Evolutionary conservation across 2,329 filamentous ascomycete genomes (phyloP), one percentile per base, ranked within the genome.

Genomic region (Alternaria sp.): DNA sequence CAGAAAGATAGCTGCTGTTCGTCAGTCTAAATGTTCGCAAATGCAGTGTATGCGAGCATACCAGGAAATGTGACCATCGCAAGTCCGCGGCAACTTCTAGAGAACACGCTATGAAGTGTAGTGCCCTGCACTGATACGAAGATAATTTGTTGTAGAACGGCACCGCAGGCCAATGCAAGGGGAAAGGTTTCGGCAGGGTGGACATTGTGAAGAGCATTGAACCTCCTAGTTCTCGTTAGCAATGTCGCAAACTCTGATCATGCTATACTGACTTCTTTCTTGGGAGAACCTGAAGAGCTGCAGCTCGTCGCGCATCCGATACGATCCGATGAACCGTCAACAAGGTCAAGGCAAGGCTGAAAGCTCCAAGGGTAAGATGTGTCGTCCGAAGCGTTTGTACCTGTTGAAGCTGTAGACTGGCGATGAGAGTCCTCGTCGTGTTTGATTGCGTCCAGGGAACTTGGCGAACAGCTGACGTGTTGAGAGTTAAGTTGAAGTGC

Each of bases 1-100:
- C 56, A 92, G 84, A 71, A 92, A 91, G 37, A 91, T 83, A 8
- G 87, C 90, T 91, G 60, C 6, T 33, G 15, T 18, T 21, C 15
- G 64, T 79, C 18, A 79, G 75, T 28, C 15, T n/a, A 4, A 26
- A 6, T 28, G 0, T 15, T 41, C 18, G 18, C n/a, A n/a, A 28
- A 30, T 33, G 28, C 6, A 18, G 30, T n/a, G 8, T 26, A 44
- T 44, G 37, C 10, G 18, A 6, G 73, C 78, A 21, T 78, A 81
- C 80, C 72, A 37, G 79, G 79, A 61, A 79, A 76, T 18, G 78
- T 76, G n/a, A 80, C 46, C 75, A 80, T 79, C 4, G 77, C 73
- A 23, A 80, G 60, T 18, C 72, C 70, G 58, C 71, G 72, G 69
- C 80, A 82, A 41, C 68, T 70, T n/a, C 68, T 71, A 28, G 79